phyloP scores from a whole-genome alignment of 768 basidiomycete species.

The Pleurotus tuber-regium region DNA sequence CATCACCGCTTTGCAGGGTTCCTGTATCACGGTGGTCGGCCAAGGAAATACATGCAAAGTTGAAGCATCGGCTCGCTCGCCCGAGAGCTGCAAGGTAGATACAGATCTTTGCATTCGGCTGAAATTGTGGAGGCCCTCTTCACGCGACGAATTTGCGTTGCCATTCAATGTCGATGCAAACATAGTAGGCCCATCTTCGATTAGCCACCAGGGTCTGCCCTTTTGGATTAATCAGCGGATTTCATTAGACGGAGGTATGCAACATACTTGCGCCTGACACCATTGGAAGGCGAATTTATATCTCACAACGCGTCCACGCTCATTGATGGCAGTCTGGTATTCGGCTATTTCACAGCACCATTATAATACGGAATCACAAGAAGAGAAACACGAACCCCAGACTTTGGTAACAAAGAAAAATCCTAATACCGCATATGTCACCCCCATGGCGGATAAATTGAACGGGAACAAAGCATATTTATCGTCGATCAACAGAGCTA shows the following conservation, averaged over 20 bases:
- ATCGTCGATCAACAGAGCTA: slow-evolving; percentile 73
- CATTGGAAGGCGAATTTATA: slow-evolving; percentile 86
- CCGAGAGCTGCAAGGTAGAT: too few species aligned
- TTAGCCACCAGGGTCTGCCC: slow-evolving; percentile 49
- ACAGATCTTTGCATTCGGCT: too few species aligned
- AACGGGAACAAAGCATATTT: slow-evolving; percentile 74
- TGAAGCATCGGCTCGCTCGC: too few species aligned
- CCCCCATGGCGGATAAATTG: slow-evolving; percentile 48
- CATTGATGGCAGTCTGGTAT: slow-evolving; percentile 49
- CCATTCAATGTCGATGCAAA: too few species aligned
- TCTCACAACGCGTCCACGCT: slow-evolving; percentile 55
- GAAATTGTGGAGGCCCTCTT: too few species aligned
- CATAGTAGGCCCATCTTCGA: not conserved
- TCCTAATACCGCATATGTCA: slow-evolving; percentile 56
- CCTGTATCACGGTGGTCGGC: too few species aligned
- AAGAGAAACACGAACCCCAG: slow-evolving; percentile 51
- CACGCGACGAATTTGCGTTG: too few species aligned
- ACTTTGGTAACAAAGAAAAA: slow-evolving; percentile 70
- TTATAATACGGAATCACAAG: slow-evolving; percentile 2
- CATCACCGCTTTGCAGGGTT: too few species aligned
- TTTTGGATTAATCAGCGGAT: slow-evolving; percentile 13
- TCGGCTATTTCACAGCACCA: slow-evolving; percentile 51
- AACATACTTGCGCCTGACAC: slow-evolving; percentile 64
- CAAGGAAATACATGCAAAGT: too few species aligned
- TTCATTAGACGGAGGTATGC: not conserved